Percentiles rank a stretch among this genome's conserved stretches.
phyloP scores from a whole-genome alignment of 2,329 filamentous ascomycete genomes.

The Aotearoamyces nothofagi region DNA sequence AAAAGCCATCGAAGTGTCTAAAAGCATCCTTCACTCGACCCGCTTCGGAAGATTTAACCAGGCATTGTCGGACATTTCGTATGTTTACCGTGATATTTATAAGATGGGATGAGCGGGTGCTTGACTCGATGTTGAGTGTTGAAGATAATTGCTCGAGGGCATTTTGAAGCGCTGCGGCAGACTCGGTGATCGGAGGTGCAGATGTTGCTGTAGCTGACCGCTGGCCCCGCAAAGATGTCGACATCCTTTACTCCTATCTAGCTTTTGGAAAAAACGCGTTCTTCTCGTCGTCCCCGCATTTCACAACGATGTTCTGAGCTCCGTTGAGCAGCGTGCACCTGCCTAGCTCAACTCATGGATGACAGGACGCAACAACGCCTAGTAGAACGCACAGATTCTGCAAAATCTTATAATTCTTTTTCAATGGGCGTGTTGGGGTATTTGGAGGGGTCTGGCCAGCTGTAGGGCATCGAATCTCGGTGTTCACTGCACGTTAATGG shows the following conservation, averaged over 20 bases:
- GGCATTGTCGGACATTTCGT: conserved; percentile 16
- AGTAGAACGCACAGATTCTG: no score
- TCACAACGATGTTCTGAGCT: no score
- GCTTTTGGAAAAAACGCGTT: no score
- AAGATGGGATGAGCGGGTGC: conserved; percentile 17
- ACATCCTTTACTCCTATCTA: conserved; percentile 28
- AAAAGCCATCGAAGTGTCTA: conserved; percentile 65
- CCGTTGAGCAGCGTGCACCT: no score
- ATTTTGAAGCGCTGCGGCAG: conserved; percentile 39
- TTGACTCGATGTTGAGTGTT: conserved; percentile 11
- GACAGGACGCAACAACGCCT: no score
- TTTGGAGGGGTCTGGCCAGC: no score
- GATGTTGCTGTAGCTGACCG: conserved; percentile 51
- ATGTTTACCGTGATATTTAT: conserved; percentile 16
- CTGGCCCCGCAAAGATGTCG: conserved; percentile 37
- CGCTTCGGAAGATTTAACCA: conserved; percentile 26
- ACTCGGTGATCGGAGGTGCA: conserved; percentile 38
- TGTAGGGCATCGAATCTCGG: no score
- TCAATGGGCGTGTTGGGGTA: no score
- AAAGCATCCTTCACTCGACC: conserved; percentile 61
- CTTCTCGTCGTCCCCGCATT: no score
- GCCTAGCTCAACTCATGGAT: no score
- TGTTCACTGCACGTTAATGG: no score
- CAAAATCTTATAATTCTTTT: no score
- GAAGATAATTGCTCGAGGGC: conserved; percentile 32